These are phyloP conservation scores for Ephemerocybe angulata DNA, from an alignment of 768 basidiomycete genomes.

Conservation along the genomic window DNA sequence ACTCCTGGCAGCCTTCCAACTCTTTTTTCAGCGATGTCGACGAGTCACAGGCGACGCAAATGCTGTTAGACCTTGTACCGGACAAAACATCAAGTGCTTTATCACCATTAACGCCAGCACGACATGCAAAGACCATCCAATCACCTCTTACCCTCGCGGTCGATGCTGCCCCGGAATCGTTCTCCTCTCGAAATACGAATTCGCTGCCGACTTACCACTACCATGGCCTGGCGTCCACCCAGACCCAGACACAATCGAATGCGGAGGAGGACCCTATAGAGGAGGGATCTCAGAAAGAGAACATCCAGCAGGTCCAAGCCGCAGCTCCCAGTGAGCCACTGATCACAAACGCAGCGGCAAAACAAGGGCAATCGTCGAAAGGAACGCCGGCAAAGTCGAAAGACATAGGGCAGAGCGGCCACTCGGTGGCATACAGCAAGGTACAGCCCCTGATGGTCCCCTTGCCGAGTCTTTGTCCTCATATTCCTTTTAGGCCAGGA, in stretches of 20 bases:
- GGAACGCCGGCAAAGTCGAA: background rate
- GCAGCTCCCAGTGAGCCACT: background rate
- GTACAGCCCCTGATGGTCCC: background rate
- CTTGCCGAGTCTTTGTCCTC: background rate
- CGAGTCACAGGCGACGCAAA: constrained; percentile 54
- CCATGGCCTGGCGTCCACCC: constrained; percentile 52
- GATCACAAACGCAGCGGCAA: constrained; percentile 6
- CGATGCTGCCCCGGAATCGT: constrained; percentile 41
- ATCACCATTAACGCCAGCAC: background rate
- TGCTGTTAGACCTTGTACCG: constrained; percentile 44
- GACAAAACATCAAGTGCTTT: constrained; percentile 17
- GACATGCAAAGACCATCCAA: background rate
- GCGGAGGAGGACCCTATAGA: constrained; percentile 30
- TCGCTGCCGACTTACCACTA: constrained; percentile 50
- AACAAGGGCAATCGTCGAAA: constrained; percentile 1
- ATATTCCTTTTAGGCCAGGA: constrained; percentile 1
- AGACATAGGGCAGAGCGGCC: constrained; percentile 1
- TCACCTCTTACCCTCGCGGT: constrained; percentile 15
- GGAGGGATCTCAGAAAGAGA: constrained; percentile 55
- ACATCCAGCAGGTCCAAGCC: constrained; percentile 23
- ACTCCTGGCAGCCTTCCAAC: background rate
- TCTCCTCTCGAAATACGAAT: constrained; percentile 29
- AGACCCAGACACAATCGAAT: constrained; percentile 46
- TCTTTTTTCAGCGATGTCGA: constrained; percentile 35
- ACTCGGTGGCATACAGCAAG: constrained; percentile 8